Conservation (phyloP, 2,329 filamentous ascomycete genomes). For the Ramularia endophylla region DNA sequence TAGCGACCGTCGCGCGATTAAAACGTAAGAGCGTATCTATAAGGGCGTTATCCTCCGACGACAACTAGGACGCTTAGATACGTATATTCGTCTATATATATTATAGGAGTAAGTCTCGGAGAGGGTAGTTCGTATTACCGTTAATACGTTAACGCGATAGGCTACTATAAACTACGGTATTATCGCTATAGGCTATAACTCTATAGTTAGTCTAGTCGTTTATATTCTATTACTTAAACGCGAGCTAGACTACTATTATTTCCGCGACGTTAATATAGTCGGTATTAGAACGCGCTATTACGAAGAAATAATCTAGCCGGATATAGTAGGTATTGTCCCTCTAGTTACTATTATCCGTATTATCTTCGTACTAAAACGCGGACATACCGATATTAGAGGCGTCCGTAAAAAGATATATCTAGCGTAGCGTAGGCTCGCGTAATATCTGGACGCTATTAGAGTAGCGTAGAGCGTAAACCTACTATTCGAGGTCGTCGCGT, state of each 20-base stretch:
- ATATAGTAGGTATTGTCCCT: not conserved
- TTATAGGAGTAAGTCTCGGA: not conserved
- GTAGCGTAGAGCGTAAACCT: not conserved
- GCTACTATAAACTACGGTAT: not conserved
- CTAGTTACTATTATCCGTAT: not conserved
- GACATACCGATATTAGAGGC: not conserved
- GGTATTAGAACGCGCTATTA: not conserved
- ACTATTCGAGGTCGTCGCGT: not conserved
- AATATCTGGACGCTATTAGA: not conserved
- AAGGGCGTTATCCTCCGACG: not conserved
- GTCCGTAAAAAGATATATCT: not conserved
- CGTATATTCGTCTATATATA: no score
- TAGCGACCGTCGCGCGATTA: not conserved
- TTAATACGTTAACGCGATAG: not conserved
- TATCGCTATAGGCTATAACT: not conserved
- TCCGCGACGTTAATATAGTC: not conserved
- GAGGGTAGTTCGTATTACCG: not conserved
- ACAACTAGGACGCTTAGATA: not conserved
- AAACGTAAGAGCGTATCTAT: not conserved
- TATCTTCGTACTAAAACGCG: not conserved
- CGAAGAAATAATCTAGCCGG: not conserved
- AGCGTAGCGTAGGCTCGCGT: not conserved
- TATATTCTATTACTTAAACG: not conserved
- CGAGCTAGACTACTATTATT: not conserved
- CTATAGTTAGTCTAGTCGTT: not conserved